Percentiles rank a stretch among this genome's conserved stretches.
These are phyloP conservation scores for Conticribra guillardii DNA, from an alignment of 108 stramenopile genomes.

Conservation along the genomic window DNA sequence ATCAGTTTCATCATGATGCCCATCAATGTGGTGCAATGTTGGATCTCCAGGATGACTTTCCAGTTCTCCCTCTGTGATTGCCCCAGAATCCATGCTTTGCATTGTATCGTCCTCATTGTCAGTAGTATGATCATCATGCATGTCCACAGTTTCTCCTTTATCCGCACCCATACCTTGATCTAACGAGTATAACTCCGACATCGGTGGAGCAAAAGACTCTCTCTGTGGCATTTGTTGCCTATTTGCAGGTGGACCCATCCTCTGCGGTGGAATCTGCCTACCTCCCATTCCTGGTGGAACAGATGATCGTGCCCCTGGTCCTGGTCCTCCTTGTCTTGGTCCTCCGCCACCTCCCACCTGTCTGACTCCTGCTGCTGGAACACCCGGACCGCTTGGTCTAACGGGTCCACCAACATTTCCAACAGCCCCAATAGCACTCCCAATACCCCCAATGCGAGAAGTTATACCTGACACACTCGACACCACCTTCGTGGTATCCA, in stretches of 20 bases:
- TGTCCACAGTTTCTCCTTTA: neutral
- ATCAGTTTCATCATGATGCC: neutral
- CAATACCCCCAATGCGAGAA: conserved; percentile 37
- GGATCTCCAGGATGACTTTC: neutral
- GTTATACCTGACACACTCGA: conserved; percentile 43
- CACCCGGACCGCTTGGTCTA: too few species aligned
- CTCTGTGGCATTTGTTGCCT: neutral
- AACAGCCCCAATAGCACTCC: conserved; percentile 18
- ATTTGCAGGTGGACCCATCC: conserved; percentile 1
- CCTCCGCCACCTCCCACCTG: conserved; percentile 8
- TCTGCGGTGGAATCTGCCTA: conserved; percentile 18
- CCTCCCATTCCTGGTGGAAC: neutral
- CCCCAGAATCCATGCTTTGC: too few species aligned
- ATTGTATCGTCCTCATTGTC: conserved; percentile 14
- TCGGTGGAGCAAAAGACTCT: conserved; percentile 46
- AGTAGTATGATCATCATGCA: neutral
- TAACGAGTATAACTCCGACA: conserved; percentile 44
- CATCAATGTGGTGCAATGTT: neutral
- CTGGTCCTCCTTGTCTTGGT: neutral
- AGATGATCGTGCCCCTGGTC: neutral
- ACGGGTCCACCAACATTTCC: neutral
- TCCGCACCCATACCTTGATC: neutral
- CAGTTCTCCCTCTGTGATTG: too few species aligned
- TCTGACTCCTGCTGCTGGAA: too few species aligned
- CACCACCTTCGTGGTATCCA: conserved; percentile 35